These are phyloP conservation scores for Apiospora malaysiana DNA, from an alignment of 2,329 filamentous ascomycete species.

Conservation along the genomic window DNA sequence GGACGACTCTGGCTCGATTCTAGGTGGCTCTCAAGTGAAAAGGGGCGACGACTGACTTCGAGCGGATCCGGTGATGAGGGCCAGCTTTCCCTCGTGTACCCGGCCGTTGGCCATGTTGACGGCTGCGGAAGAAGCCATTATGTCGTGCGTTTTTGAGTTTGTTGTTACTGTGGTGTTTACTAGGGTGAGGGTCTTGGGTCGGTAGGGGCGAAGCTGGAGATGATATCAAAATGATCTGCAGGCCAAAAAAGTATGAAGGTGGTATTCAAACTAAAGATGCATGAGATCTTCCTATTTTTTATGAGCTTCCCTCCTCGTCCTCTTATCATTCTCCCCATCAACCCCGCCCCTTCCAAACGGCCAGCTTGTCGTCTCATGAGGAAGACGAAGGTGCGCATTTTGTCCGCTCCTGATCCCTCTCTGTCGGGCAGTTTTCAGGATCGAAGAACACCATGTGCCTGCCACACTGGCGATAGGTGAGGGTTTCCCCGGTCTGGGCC, in stretches of 20 bases:
- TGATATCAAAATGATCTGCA: not conserved
- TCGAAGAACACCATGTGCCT: not conserved
- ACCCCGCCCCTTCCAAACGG: not conserved
- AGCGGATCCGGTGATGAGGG: slow-evolving; percentile 24
- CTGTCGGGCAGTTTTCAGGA: not conserved
- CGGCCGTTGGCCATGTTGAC: slow-evolving; percentile 18
- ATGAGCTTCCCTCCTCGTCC: not conserved
- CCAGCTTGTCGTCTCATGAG: not conserved
- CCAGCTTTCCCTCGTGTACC: slow-evolving; percentile 25
- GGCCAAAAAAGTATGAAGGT: slow-evolving; percentile 9
- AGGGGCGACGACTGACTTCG: slow-evolving; percentile 20
- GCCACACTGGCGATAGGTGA: not conserved
- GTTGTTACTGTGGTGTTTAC: not conserved
- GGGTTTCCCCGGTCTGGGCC: not conserved
- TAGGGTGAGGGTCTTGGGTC: not conserved
- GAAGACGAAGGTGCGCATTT: not conserved
- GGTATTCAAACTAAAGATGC: not conserved
- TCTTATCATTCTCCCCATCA: not conserved
- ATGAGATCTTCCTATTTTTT: not conserved
- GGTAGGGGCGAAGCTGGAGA: not conserved
- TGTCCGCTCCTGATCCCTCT: not conserved
- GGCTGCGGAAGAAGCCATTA: slow-evolving; percentile 8
- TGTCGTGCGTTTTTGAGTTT: not conserved
- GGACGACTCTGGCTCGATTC: not conserved
- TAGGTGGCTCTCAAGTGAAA: too few relatives aligned